Base-by-base conservation (phyloP, 2,329 filamentous ascomycete species). In the Aspergillus amoenus region DNA sequence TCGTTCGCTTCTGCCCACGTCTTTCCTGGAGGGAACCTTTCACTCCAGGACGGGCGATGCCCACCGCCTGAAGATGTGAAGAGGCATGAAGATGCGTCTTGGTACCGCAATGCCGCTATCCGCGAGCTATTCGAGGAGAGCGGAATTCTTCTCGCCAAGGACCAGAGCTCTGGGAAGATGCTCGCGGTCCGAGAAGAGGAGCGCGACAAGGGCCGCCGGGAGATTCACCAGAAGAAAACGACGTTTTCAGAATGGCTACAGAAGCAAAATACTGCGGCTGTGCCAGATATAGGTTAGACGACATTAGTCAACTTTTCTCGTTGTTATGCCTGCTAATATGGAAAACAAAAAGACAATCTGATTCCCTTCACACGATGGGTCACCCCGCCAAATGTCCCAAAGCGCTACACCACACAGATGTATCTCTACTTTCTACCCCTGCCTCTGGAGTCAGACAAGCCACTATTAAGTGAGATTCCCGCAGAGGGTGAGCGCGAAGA, bases 71-170 rank as follows among this genome's bases (percentile, higher is more conserved):
- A 80, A 15, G 79, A 84, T 27, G 73, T 78, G 0, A 77, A 74
- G 9, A 78, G 88, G 12, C 92, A 97, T 66, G 73, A 79, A 11
- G 93, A 97, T 70, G 86, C 86, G 1, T 76, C 79, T 0, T 82
- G 85, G 3, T 97, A 97, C 69, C 82, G 92, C n/a, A 75, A 90
- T 37, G 92, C 88, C 5, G 94, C 93, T 0, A 85, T 97, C 22
- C 82, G 94, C 6, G 94, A 97, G 78, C 91, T 91, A 0, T 97
- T 97, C 69, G 94, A 99, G 72, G 94, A 97, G 77, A 93, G 90
- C 62, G 94, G 94, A 0, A 91, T 97, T 53, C 76, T 97, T 24
- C 81, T 97, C 3, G 91, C 90, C 3, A 74, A 72, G 3, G 68
- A 74, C 44, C 66, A 61, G 21, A 63, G 57, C 15, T 73, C 72